These are phyloP conservation scores for Aspergillus vadensis DNA, from an alignment of 2,329 filamentous ascomycete genomes.

Conservation along the genomic window DNA sequence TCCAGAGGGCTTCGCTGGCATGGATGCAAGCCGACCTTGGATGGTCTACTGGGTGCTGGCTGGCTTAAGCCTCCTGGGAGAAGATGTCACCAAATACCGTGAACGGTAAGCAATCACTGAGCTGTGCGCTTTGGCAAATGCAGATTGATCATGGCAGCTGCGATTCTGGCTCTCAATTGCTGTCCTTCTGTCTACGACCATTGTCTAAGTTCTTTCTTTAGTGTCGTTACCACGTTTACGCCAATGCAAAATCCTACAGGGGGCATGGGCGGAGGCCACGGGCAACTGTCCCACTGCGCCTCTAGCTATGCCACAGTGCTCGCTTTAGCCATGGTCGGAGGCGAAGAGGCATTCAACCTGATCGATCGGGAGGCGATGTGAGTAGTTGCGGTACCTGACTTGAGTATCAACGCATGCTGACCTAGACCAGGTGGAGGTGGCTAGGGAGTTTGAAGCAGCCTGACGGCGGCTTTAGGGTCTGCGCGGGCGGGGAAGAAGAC, in stretches of 20 bases:
- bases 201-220: slow-evolving; percentile 29
- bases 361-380: slow-evolving; percentile 78
- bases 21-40: slow-evolving; percentile 91
- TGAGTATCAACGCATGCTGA: slow-evolving; percentile 23
- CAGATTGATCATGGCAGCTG: too few species aligned
- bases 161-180: too few species aligned
- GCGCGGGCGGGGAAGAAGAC: slow-evolving; percentile 84
- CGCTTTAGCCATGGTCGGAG: slow-evolving; percentile 75
- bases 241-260: slow-evolving; percentile 81
- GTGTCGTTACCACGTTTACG: slow-evolving; percentile 70
- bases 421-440: slow-evolving; percentile 71
- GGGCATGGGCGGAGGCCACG: slow-evolving; percentile 91
- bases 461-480: slow-evolving; percentile 88
- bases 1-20: slow-evolving; percentile 68
- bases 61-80: slow-evolving; percentile 72
- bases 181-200: background rate
- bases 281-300: slow-evolving; percentile 85
- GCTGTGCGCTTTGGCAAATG: too few species aligned
- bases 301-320: slow-evolving; percentile 84
- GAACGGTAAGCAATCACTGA: slow-evolving; percentile 52
- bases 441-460: slow-evolving; percentile 81
- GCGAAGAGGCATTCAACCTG: slow-evolving; percentile 69
- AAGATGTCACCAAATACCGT: slow-evolving; percentile 68
- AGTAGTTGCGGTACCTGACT: slow-evolving; percentile 25
- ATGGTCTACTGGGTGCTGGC: slow-evolving; percentile 89